Conservation (phyloP, 129 eudicot genomes). For the Pulicaria dysenterica region DNA sequence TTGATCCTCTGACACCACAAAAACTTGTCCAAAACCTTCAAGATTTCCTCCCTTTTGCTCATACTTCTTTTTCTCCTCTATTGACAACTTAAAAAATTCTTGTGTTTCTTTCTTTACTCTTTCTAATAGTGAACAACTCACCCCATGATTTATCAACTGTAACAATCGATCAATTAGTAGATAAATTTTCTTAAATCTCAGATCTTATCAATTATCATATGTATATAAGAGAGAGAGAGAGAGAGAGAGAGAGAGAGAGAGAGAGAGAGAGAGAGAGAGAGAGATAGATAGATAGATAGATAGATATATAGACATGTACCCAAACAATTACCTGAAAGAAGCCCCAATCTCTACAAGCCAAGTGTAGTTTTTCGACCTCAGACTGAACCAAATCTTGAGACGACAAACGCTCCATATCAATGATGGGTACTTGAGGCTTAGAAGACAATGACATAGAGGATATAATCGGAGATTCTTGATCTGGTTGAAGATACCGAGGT, state of each 20-base stretch:
- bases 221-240: too few species aligned
- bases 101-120: background rate
- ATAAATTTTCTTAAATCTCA: background rate
- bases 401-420: background rate
- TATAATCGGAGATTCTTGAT: background rate
- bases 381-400: background rate
- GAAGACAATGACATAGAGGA: background rate
- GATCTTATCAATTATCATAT: too few species aligned
- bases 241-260: too few species aligned
- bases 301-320: too few species aligned
- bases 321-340: background rate
- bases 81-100: conserved; percentile 3
- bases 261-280: too few species aligned
- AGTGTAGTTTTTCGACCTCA: background rate
- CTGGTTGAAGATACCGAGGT: background rate
- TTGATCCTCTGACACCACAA: background rate
- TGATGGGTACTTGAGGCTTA: background rate
- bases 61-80: conserved; percentile 6
- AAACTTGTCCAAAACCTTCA: conserved; percentile 11
- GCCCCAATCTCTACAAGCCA: background rate
- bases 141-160: conserved; percentile 10
- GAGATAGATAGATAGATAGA: too few species aligned
- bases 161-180: background rate
- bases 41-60: background rate
- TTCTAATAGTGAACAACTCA: background rate